These are phyloP conservation scores for Rhizopogon parksii DNA, from an alignment of 1,284 basidiomycete genomes.

Conservation along the genomic window DNA sequence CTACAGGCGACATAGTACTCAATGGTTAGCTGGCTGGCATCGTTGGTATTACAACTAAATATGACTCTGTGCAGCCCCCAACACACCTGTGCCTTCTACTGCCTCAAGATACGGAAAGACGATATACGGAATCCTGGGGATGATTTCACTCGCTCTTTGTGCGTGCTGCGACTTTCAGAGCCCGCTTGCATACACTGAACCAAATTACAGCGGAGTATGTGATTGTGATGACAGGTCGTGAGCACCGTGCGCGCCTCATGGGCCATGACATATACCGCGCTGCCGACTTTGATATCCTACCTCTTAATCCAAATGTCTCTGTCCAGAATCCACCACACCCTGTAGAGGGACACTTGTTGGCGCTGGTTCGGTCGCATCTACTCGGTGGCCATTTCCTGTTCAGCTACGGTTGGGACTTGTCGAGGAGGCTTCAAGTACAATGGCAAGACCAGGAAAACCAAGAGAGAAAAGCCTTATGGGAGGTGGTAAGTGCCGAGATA, in stretches of 20 bases:
- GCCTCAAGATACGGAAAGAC: conserved; percentile 54
- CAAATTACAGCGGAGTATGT: conserved; percentile 78
- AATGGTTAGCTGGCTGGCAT: conserved; percentile 43
- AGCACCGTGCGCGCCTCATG: conserved; percentile 74
- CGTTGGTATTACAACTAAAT: background rate
- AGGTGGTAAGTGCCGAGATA: conserved; percentile 45
- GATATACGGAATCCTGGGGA: conserved; percentile 81
- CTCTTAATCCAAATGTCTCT: conserved; percentile 66
- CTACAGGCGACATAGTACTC: conserved; percentile 65
- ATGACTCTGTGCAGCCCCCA: conserved; percentile 39
- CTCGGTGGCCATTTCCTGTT: conserved; percentile 80
- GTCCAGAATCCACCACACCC: conserved; percentile 68
- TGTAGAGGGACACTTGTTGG: conserved; percentile 83
- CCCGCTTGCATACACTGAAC: background rate
- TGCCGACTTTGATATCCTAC: conserved; percentile 88
- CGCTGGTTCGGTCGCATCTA: conserved; percentile 83
- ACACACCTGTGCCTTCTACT: conserved; percentile 43
- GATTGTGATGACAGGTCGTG: conserved; percentile 82
- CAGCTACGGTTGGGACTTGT: conserved; percentile 89
- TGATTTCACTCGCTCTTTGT: conserved; percentile 85
- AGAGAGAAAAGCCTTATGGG: conserved; percentile 60
- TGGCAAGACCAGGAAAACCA: conserved; percentile 49
- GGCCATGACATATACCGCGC: conserved; percentile 85
- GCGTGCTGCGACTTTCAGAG: conserved; percentile 27
- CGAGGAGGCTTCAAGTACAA: conserved; percentile 84